These are phyloP conservation scores for Alternaria novae-zelandiae DNA, from an alignment of 2,329 filamentous ascomycete species.

Conservation along the genomic window DNA sequence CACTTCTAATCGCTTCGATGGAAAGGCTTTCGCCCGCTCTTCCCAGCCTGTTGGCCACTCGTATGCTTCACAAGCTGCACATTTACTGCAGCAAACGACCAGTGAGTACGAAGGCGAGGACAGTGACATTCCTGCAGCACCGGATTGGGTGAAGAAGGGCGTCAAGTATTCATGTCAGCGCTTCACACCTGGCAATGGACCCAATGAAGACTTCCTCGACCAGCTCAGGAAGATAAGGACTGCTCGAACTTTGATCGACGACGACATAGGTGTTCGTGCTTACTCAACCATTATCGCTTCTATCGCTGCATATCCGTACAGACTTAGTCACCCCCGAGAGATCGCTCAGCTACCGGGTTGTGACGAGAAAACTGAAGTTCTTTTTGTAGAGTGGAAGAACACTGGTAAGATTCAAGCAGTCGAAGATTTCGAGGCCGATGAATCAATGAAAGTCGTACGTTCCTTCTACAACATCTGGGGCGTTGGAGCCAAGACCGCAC, in stretches of 20 bases:
- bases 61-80: slow-evolving; percentile 27
- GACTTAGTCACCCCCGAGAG: slow-evolving; percentile 54
- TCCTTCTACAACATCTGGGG: slow-evolving; percentile 89
- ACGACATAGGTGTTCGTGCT: slow-evolving; percentile 80
- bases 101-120: slow-evolving; percentile 72
- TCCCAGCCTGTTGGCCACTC: slow-evolving; percentile 15
- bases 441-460: slow-evolving; percentile 68
- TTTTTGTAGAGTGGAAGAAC: slow-evolving; percentile 78
- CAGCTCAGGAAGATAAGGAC: slow-evolving; percentile 77
- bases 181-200: slow-evolving; percentile 70
- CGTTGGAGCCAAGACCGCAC: slow-evolving; percentile 81
- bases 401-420: slow-evolving; percentile 69
- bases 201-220: slow-evolving; percentile 77
- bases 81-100: slow-evolving; percentile 72
- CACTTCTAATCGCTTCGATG: slow-evolving; percentile 41
- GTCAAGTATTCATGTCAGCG: slow-evolving; percentile 81
- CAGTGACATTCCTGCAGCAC: slow-evolving; percentile 67
- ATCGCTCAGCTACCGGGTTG: slow-evolving; percentile 73
- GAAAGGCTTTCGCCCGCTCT: slow-evolving; percentile 38
- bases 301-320: slow-evolving; percentile 78
- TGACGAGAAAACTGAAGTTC: slow-evolving; percentile 75
- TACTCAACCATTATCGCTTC: slow-evolving; percentile 88
- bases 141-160: slow-evolving; percentile 70
- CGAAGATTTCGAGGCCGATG: slow-evolving; percentile 67
- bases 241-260: slow-evolving; percentile 72